Base-by-base conservation (phyloP, 2,329 filamentous ascomycete genomes). In the Tolypocladium paradoxum region DNA sequence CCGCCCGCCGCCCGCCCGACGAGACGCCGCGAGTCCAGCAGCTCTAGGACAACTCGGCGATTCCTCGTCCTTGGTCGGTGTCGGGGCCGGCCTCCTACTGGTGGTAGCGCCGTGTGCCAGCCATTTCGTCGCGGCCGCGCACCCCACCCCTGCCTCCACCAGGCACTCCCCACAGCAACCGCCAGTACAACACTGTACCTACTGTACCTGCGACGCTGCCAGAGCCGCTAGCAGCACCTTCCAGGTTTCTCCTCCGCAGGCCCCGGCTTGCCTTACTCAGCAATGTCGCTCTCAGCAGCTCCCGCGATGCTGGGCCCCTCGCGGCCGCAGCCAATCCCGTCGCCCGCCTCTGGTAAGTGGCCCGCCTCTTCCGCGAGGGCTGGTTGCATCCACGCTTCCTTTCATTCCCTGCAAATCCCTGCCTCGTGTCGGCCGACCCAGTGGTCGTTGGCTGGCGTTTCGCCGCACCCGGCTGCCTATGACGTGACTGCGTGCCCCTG, bases 401-500 rank as follows among this genome's bases (percentile, higher is more conserved):
- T 40, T 40, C 47, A 36, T 53, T 50, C 52, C 52, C 34, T 49
- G 47, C 34, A 36, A 53, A 20, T 33, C 53, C 49, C 34, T 50
- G 51, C 55, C 55, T 53, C 51, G 33, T 49, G 47, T 35, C 47
- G 22, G 40, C 22, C 40, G 40, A 2, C 20, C 47, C 18, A 22
- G 33, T 22, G 31, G 33, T 37, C 20, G 33, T 22, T 7, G 47
- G 46, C 46, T 5, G 43, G 45, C 45, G 18, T 22, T 43, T 50
- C 40, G 50, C 54, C 48, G 50, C 51, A 47, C 53, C 35, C 51
- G 50, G 53, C 27, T n/a, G n/a, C n/a, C n/a, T 43, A 56, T 58
- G 57, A 58, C 57, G 57, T 58, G 57, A 57, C 53, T 50, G 55
- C 51, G 40, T 48, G 35, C 56, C 37, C 51, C 49, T 56, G 52